Percentiles rank a stretch among this genome's conserved stretches.
phyloP scores from a whole-genome alignment of 2,329 filamentous ascomycete species.

The Lasiodiplodia theobromae region DNA sequence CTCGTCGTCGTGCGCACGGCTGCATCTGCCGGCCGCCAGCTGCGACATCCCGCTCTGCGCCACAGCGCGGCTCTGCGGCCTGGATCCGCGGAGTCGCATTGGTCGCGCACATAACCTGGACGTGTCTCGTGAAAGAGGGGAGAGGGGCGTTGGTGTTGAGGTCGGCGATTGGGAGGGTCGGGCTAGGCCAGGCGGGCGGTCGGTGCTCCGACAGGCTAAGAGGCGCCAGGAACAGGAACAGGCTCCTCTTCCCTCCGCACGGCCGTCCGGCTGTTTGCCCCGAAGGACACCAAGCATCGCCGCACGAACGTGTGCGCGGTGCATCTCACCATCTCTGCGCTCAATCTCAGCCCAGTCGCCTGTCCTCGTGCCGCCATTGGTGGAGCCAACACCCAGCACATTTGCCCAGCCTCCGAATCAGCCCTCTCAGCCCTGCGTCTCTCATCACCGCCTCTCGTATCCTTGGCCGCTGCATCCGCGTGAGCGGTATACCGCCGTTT shows the following conservation, averaged over 20 bases:
- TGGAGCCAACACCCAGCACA: neutral
- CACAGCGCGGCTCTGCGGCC: neutral
- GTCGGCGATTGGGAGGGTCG: neutral
- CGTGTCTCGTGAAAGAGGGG: neutral
- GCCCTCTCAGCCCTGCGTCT: neutral
- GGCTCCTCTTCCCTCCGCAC: neutral
- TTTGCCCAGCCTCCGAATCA: neutral
- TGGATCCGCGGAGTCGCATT: neutral
- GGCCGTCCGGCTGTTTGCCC: slow-evolving; percentile 11
- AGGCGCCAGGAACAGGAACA: neutral
- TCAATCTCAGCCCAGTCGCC: neutral
- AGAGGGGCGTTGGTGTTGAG: neutral
- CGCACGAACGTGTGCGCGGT: neutral
- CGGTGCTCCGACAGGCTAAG: neutral
- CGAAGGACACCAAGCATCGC: neutral
- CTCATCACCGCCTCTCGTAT: slow-evolving; percentile 25
- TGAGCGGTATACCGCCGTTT: slow-evolving; percentile 8
- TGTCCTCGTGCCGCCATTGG: neutral
- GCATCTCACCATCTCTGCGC: slow-evolving; percentile 6
- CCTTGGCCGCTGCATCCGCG: neutral
- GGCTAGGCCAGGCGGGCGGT: neutral
- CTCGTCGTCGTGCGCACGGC: neutral
- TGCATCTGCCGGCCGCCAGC: neutral
- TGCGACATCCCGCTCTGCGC: neutral
- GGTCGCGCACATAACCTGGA: neutral